Conservation (phyloP, 129 eudicot species). For the Silybum marianum region DNA sequence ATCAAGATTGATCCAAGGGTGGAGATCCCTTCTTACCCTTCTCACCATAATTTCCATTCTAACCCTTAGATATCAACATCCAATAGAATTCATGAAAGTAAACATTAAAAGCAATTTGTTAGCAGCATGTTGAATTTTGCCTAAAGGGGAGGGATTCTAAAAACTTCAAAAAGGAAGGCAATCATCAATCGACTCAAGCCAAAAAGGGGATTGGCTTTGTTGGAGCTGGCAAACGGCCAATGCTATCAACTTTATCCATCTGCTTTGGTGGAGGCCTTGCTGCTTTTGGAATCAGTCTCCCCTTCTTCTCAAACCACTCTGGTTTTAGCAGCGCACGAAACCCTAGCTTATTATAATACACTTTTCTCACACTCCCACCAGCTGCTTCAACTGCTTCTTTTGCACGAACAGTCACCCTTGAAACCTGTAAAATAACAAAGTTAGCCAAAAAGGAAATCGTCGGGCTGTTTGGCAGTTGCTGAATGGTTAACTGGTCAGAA, state of each 20-base stretch:
- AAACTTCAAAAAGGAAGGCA: too few species aligned
- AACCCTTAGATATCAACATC: too few species aligned
- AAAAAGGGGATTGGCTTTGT: conserved; percentile 66
- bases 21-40: too few species aligned
- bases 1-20: too few species aligned
- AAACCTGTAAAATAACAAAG: conserved; percentile 53
- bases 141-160: too few species aligned
- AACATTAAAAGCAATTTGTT: too few species aligned
- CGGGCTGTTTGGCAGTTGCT: background rate
- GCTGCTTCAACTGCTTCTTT: conserved; percentile 93
- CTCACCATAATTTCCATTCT: too few species aligned
- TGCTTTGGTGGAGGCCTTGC: conserved; percentile 95
- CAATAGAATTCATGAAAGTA: too few species aligned
- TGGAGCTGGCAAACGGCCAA: conserved; percentile 93
- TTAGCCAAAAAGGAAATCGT: background rate
- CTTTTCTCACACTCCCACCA: conserved; percentile 93
- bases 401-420: conserved; percentile 87
- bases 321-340: conserved; percentile 83
- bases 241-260: conserved; percentile 87
- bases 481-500: too few species aligned
- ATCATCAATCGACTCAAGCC: background rate
- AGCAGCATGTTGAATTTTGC: too few species aligned
- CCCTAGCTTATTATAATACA: conserved; percentile 82
- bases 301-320: conserved; percentile 95
- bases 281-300: conserved; percentile 80